A percentile compares a stretch with the other conserved stretches of the same genome.
Conservation (phyloP, 306 rosid species). For the Inga leiocalycina region DNA sequence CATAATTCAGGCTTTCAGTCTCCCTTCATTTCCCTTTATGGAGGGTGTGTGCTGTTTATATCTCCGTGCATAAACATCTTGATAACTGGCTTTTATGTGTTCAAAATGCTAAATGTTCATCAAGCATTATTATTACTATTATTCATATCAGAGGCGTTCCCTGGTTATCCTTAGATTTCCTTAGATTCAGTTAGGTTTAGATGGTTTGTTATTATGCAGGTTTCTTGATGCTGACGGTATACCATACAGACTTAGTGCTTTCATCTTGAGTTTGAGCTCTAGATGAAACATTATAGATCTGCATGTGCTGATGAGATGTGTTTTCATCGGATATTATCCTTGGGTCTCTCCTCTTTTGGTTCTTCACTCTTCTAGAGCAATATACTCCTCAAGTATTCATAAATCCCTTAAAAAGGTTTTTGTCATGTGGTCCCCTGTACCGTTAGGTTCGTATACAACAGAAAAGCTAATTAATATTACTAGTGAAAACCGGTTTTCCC, state of each 20-base stretch:
- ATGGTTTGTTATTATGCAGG: conserved; percentile 64
- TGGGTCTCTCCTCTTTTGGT: conserved; percentile 9
- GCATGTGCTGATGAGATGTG: conserved; percentile 53
- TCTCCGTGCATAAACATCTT: not conserved
- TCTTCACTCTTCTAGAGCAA: not conserved
- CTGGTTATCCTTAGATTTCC: conserved; percentile 36
- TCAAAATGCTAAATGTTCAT: conserved; percentile 11
- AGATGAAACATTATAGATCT: conserved; percentile 30
- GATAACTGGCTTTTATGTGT: conserved; percentile 7
- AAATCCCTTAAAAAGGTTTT: conserved; percentile 1
- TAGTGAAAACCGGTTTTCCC: conserved; percentile 37
- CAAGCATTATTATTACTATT: conserved; percentile 11
- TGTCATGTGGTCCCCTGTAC: conserved; percentile 5
- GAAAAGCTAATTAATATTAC: conserved; percentile 7
- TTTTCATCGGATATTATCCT: conserved; percentile 33
- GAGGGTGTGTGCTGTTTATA: conserved; percentile 15
- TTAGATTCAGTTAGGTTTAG: conserved; percentile 61
- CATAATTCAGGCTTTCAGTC: not conserved
- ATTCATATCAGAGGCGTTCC: conserved; percentile 6
- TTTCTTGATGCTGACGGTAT: conserved; percentile 52
- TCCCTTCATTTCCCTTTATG: conserved; percentile 9
- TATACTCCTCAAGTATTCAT: not conserved
- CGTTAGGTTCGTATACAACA: conserved; percentile 27
- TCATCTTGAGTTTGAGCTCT: conserved; percentile 36
- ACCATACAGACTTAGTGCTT: conserved; percentile 32